Base-by-base conservation (phyloP, 495 filamentous ascomycete species). In the Bryoglossum gracile region DNA sequence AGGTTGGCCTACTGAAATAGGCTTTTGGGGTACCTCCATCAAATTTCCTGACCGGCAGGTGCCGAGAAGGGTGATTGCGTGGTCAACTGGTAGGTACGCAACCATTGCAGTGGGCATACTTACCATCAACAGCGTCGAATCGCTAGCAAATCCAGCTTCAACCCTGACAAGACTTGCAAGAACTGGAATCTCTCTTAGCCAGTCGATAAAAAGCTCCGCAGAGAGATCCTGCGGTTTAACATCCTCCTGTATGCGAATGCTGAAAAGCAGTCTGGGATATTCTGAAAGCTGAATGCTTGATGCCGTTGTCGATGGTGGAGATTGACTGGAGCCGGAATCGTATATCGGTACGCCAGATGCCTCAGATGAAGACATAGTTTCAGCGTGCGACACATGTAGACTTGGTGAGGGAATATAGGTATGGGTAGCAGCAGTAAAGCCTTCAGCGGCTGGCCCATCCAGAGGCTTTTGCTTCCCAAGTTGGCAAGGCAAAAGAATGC, bases 81-180 rank as follows among this genome's bases (percentile, higher is more conserved):
- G 25, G n/a, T 19, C 32, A 1, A 14, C 18, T 4, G 23, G 14
- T 0, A 43, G 25, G 14, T 30, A 43, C 10, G n/a, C 41, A 6
- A 43, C 6, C 13, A 43, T 6, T 16, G 23, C 41, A 23, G 41
- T 13, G 25, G 24, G 41, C 6, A 43, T 43, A 5, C 24, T 30
- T 1, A 43, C 5, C 2, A 43, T 43, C 13, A 43, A 4, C 11
- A 43, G 13, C 18, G 41, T 43, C 18, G 41, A 43, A 16, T 43
- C 24, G 32, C 41, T 43, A 22, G 41, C 41, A 22, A 43, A 43
- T 14, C 41, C 41, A 10, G 41, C 41, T n/a, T 43, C 41, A 32
- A 43, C 41, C 32, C 41, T 43, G 14, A 43, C 41, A 2, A 43
- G 14, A 19, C 23, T 32, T 0, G 25, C 41, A 11, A 17, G 16